Conservation (phyloP, 257 asterid genomes). For the Solanum arcanum region DNA sequence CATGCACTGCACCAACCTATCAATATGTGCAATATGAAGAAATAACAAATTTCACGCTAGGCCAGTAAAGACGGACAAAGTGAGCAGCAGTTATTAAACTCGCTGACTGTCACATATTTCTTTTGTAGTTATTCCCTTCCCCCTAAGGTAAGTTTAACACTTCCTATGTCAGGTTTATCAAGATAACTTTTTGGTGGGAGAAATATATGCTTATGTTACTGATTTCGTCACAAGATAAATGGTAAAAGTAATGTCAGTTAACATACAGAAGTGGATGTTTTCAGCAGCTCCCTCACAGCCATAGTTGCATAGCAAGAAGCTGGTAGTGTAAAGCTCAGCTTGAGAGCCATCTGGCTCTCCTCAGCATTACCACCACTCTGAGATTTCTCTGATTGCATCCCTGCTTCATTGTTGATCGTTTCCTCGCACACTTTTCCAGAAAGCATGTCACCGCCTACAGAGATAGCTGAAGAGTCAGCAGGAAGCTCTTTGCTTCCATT, state of each 20-base stretch:
- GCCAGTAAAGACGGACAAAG: neutral
- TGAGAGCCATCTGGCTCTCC: slow-evolving; percentile 60
- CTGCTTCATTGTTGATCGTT: slow-evolving; percentile 1
- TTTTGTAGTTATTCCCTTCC: neutral
- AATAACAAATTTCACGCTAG: neutral
- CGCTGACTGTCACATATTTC: neutral
- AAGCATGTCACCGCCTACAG: slow-evolving; percentile 6
- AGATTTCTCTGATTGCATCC: slow-evolving; percentile 17
- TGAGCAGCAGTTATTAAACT: neutral
- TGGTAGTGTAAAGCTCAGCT: slow-evolving; percentile 81
- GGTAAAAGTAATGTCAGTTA: slow-evolving; percentile 1
- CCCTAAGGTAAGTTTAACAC: neutral
- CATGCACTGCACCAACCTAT: neutral
- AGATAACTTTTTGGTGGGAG: neutral
- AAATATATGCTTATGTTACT: neutral
- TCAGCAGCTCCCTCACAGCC: slow-evolving; percentile 96
- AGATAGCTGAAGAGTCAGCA: slow-evolving; percentile 12
- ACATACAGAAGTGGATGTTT: slow-evolving; percentile 88
- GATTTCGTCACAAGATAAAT: neutral
- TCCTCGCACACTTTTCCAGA: slow-evolving; percentile 2
- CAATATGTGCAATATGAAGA: neutral
- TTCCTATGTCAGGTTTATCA: neutral
- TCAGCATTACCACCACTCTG: slow-evolving; percentile 15
- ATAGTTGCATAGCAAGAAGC: slow-evolving; percentile 96
- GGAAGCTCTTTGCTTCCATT: slow-evolving; percentile 16